Evolutionary conservation across 1,284 basidiomycete species (phyloP), one percentile per base, ranked within the genome.

Genomic region (Tranzscheliella williamsii): DNA sequence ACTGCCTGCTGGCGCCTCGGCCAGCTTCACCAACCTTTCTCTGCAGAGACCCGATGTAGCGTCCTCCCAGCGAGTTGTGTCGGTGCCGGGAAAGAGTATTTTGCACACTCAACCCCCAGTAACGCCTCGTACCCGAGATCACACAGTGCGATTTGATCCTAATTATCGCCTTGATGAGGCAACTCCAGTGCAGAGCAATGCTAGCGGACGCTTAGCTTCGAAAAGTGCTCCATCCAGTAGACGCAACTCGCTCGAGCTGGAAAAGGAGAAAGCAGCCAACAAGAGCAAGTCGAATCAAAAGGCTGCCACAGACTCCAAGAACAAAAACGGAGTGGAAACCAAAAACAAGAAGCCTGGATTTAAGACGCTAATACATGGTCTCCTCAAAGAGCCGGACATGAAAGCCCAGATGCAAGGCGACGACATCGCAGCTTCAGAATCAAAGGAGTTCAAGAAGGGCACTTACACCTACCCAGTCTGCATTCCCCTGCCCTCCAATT

Each of bases 391-490:
- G 34, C 55, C 57, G 2, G 56, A 67, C 1, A n/a, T 37, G 34
- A 58, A 51, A 22, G 21, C 24, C 4, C 20, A 42, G 11, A 5
- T 17, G 1, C 44, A 51, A 24, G 54, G 62, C 5, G 34, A 48
- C 0, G 35, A 32, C 17, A 30, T 55, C 4, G 29, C 20, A 4
- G 17, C 26, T 6, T 79, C 80, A 34, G 85, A 86, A 11, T 96
- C 91, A 88, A 88, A 88, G 69, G 88, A 95, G 78, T 94, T 96
- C 79, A 85, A 87, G 64, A 87, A 89, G 81, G 91, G 91, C 26
- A 87, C 86, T 5, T 96, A 97, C 78, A 91, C 88, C 32, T 98
- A 92, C 78, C 92, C 93, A 1, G 89, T 98, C 70, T 89, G 89
- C 16, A 90, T 97, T 77, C 82, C 86, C 4, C 85, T 98, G 38